phyloP scores from a whole-genome alignment of 768 basidiomycete genomes.

The Pulveroboletus ravenelii region DNA sequence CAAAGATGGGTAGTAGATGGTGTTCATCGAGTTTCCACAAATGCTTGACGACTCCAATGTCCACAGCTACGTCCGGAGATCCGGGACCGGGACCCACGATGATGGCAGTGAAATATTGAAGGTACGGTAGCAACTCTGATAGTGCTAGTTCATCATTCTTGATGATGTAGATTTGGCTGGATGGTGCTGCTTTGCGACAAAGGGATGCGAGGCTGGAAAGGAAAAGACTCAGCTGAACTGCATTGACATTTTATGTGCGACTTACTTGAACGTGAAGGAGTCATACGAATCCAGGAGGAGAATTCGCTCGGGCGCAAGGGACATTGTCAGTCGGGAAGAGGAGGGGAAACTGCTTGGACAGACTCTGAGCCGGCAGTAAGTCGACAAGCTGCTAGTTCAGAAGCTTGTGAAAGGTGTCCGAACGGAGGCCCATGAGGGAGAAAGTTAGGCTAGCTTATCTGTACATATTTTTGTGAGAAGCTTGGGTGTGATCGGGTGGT shows the following conservation, averaged over 20 bases:
- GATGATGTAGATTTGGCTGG: constrained; percentile 61
- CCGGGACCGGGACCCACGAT: constrained; percentile 80
- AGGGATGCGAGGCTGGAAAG: constrained; percentile 62
- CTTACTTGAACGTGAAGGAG: constrained; percentile 85
- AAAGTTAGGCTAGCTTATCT: too few species aligned
- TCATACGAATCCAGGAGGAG: constrained; percentile 81
- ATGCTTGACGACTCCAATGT: constrained; percentile 65
- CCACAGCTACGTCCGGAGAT: constrained; percentile 56
- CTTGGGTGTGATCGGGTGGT: background rate
- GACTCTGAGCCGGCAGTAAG: background rate
- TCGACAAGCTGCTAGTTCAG: background rate
- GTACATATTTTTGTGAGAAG: background rate
- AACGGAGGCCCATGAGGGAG: background rate
- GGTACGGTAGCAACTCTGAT: constrained; percentile 45
- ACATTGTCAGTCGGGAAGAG: constrained; percentile 21
- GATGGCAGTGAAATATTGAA: constrained; percentile 61
- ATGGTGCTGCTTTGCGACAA: constrained; percentile 58
- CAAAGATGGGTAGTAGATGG: constrained; percentile 65
- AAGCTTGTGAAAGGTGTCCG: background rate
- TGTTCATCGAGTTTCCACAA: constrained; percentile 60
- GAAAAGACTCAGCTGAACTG: constrained; percentile 1
- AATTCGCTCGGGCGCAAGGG: constrained; percentile 40
- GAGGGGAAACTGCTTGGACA: background rate
- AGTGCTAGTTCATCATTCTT: constrained; percentile 62
- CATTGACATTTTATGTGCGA: constrained; percentile 7